A percentile compares a stretch with the other conserved stretches of the same genome.
These are phyloP conservation scores for Rhodotorula kratochvilovae DNA, from an alignment of 768 basidiomycete species.

Conservation along the genomic window DNA sequence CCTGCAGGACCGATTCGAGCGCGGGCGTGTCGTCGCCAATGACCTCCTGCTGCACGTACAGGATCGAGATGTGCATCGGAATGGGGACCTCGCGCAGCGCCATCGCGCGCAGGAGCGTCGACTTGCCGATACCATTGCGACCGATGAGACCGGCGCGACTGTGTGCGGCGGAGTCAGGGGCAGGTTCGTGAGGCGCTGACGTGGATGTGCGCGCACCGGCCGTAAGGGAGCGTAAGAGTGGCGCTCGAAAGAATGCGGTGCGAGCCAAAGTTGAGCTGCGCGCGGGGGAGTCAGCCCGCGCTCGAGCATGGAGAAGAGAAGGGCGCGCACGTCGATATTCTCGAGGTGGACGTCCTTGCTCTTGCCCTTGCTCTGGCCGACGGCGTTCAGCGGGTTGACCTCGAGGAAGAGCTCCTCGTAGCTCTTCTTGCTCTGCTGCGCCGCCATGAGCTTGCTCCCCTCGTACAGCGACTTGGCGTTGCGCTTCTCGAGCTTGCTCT, in stretches of 20 bases:
- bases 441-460: conserved; percentile 89
- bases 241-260: conserved; percentile 84
- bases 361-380: conserved; percentile 70
- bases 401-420: conserved; percentile 99
- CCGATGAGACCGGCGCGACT: conserved; percentile 78
- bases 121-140: conserved; percentile 93
- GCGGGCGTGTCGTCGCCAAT: conserved; percentile 89
- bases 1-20: conserved; percentile 91
- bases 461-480: conserved; percentile 84
- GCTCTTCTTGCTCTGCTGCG: conserved; percentile 87
- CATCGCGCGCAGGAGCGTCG: conserved; percentile 87
- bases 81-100: conserved; percentile 91
- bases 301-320: conserved; percentile 52
- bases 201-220: conserved; percentile 51
- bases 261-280: conserved; percentile 62
- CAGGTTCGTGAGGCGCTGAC: not conserved
- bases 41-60: conserved; percentile 98
- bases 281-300: not conserved
- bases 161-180: not conserved
- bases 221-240: conserved; percentile 77
- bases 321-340: conserved; percentile 66
- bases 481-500: conserved; percentile 98
- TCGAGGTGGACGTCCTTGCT: conserved; percentile 94
- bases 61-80: conserved; percentile 83
- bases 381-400: conserved; percentile 83